phyloP scores from a whole-genome alignment of 2,329 filamentous ascomycete species.

The Leptographium lundbergii region DNA sequence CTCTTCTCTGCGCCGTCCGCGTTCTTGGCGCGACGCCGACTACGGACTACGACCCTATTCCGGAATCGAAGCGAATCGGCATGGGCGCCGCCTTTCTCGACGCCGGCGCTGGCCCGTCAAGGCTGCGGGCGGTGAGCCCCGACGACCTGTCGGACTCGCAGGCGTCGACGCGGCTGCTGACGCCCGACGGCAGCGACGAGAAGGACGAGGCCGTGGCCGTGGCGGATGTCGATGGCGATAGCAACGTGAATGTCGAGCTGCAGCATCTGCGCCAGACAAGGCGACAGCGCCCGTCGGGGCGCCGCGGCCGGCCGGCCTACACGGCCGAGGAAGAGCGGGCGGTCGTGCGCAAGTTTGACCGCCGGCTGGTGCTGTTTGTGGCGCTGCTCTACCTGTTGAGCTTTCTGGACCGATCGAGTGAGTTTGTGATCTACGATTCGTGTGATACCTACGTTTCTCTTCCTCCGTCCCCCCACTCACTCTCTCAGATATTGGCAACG shows the following conservation, averaged over 20 bases:
- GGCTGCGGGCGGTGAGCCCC: background rate
- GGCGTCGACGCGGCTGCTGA: background rate
- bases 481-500: constrained; percentile 45
- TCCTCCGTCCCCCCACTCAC: background rate
- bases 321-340: constrained; percentile 57
- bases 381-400: constrained; percentile 72
- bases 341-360: constrained; percentile 65
- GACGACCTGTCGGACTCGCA: background rate
- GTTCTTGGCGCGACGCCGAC: background rate
- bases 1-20: background rate
- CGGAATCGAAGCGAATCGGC: no score
- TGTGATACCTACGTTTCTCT: no score
- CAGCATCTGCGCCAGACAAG: background rate
- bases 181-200: background rate
- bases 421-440: constrained; percentile 22
- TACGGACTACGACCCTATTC: no score
- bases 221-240: background rate
- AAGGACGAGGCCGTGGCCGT: background rate
- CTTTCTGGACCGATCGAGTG: constrained; percentile 79
- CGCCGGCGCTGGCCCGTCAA: background rate
- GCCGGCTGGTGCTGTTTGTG: constrained; percentile 65
- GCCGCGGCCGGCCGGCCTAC: constrained; percentile 21
- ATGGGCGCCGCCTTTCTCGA: background rate
- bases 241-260: background rate
- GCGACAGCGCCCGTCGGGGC: background rate